Percentiles rank a stretch among this genome's conserved stretches.
Evolutionary conservation across 164 flowering plant species (phyloP).

Genomic region (Berberis vulgaris): DNA sequence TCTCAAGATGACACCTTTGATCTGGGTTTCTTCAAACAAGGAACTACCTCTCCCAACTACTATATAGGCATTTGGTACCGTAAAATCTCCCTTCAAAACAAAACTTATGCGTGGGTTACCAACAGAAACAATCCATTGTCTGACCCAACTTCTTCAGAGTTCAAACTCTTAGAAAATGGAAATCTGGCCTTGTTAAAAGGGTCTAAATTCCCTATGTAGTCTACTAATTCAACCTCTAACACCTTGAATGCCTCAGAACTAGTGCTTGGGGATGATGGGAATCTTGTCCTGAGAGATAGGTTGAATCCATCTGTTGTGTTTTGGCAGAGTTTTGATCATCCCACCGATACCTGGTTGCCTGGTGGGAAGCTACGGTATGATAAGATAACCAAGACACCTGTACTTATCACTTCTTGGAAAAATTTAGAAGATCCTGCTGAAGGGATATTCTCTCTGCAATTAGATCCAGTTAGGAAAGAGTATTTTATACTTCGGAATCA

Average conservation of each 20-base stretch:
- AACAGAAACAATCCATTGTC: slow-evolving; percentile 17
- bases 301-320: slow-evolving; percentile 18
- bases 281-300: slow-evolving; percentile 19
- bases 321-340: slow-evolving; percentile 68
- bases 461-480: slow-evolving; percentile 3
- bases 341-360: slow-evolving; percentile 34
- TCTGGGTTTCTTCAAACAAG: slow-evolving; percentile 19
- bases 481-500: slow-evolving; percentile 5
- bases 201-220: slow-evolving; percentile 19
- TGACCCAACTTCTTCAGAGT: slow-evolving; percentile 8
- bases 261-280: slow-evolving; percentile 23
- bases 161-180: slow-evolving; percentile 16
- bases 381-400: slow-evolving; percentile 24
- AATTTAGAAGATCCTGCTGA: slow-evolving; percentile 55
- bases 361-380: slow-evolving; percentile 36
- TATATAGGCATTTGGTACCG: slow-evolving; percentile 23
- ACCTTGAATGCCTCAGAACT: slow-evolving; percentile 9
- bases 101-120: slow-evolving; percentile 20
- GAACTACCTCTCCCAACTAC: slow-evolving; percentile 8
- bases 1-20: slow-evolving; percentile 12
- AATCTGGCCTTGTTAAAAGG: slow-evolving; percentile 15
- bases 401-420: slow-evolving; percentile 53
- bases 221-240: slow-evolving; percentile 13
- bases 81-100: neutral
- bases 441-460: slow-evolving; percentile 21